Evolutionary conservation across 2,329 filamentous ascomycete species (phyloP).

Genomic region (Colletotrichum musicola): DNA sequence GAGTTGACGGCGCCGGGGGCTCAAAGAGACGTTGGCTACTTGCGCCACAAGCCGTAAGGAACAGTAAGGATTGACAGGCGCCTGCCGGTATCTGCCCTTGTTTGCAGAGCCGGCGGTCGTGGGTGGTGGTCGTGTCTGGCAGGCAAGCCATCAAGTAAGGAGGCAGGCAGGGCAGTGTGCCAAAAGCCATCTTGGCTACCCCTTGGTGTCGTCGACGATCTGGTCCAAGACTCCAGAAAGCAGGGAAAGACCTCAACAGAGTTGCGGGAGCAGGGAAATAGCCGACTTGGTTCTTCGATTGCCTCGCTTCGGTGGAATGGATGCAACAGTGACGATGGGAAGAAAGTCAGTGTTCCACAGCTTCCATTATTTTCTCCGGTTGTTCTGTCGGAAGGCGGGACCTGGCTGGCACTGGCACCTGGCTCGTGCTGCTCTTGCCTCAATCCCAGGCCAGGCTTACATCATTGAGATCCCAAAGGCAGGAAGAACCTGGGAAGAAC

Average conservation of each 20-base stretch:
- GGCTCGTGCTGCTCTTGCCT: neutral
- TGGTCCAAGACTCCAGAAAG: neutral
- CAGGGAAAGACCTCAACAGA: neutral
- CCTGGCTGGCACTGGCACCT: conserved; percentile 1
- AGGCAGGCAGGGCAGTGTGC: neutral
- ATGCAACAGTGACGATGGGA: neutral
- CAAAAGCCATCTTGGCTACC: conserved; percentile 2
- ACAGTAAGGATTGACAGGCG: neutral
- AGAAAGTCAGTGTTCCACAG: conserved; percentile 23
- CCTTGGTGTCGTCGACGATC: conserved; percentile 5
- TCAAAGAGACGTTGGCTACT: no score
- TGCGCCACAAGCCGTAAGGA: neutral
- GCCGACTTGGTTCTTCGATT: neutral
- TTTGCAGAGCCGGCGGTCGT: no score
- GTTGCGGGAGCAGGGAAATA: conserved; percentile 15
- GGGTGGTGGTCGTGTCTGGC: neutral
- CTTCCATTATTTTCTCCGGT: neutral
- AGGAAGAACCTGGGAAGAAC: neutral
- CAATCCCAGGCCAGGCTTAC: conserved; percentile 3
- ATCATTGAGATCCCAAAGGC: conserved; percentile 7
- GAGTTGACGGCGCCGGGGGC: conserved; percentile 24
- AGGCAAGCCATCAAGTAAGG: no score
- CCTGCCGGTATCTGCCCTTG: neutral
- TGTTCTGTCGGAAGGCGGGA: conserved; percentile 20
- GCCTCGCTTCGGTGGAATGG: neutral